Conservation (phyloP, 1,284 basidiomycete species). For the Ustilago curta region DNA sequence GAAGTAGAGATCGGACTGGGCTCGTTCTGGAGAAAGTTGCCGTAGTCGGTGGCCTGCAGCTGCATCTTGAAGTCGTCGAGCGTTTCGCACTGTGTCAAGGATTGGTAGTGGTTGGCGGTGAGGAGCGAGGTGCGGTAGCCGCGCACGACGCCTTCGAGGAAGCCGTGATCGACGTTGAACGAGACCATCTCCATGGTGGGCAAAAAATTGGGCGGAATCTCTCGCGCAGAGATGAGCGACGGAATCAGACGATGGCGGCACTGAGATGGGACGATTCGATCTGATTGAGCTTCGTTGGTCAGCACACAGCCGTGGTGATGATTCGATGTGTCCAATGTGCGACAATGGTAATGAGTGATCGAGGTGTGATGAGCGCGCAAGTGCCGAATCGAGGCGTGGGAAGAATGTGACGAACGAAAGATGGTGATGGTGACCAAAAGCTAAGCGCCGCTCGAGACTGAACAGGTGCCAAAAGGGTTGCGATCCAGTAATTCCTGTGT, state of each 20-base stretch:
- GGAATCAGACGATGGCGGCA: not conserved
- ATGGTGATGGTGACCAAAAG: not conserved
- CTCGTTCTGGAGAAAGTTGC: slow-evolving; percentile 97
- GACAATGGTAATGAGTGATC: not conserved
- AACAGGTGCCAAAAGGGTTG: not conserved
- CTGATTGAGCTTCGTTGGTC: slow-evolving; percentile 1
- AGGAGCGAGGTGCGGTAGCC: slow-evolving; percentile 95
- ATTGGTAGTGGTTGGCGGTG: slow-evolving; percentile 87
- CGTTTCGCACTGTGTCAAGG: slow-evolving; percentile 96
- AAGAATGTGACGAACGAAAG: slow-evolving; percentile 2
- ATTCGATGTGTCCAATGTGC: not conserved
- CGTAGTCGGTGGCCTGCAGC: slow-evolving; percentile 95
- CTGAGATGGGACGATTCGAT: not conserved
- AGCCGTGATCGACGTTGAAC: slow-evolving; percentile 67
- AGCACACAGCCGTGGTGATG: not conserved
- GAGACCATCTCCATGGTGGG: slow-evolving; percentile 65
- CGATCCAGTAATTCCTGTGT: slow-evolving; percentile 3
- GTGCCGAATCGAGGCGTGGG: slow-evolving; percentile 2
- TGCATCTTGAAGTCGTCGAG: slow-evolving; percentile 81
- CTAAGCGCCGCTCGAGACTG: not conserved
- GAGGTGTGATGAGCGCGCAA: not conserved
- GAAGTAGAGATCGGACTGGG: slow-evolving; percentile 93
- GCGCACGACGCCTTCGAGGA: slow-evolving; percentile 82
- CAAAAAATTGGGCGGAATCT: not conserved
- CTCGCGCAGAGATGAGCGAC: not conserved